phyloP scores from a whole-genome alignment of 768 basidiomycete genomes.

The Sporobolomyces roseus region DNA sequence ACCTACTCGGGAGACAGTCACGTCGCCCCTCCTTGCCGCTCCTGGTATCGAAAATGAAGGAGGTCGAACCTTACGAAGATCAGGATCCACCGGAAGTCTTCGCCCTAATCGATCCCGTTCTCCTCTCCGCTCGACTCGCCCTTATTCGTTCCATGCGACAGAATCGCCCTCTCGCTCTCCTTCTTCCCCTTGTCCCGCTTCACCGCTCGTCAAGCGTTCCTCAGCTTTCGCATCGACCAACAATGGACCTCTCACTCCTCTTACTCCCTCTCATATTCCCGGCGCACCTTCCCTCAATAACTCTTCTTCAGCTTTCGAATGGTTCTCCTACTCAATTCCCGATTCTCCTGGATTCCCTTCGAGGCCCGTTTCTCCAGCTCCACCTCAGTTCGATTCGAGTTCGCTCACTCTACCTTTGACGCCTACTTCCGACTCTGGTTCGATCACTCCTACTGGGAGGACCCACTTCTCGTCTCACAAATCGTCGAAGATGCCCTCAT shows the following conservation, averaged over 20 bases:
- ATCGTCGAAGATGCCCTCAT: slow-evolving; percentile 7
- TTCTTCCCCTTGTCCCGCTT: slow-evolving; percentile 2
- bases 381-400: not conserved
- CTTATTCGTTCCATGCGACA: not conserved
- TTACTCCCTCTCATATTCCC: slow-evolving; percentile 40
- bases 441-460: slow-evolving; percentile 13
- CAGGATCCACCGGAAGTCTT: not conserved
- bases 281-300: slow-evolving; percentile 23
- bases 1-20: not conserved
- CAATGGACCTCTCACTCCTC: slow-evolving; percentile 34
- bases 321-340: slow-evolving; percentile 22
- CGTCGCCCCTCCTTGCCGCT: not conserved
- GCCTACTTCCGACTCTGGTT: slow-evolving; percentile 9
- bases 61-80: not conserved
- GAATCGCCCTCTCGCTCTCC: not conserved
- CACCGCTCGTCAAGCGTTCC: slow-evolving; percentile 21
- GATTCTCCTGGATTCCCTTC: slow-evolving; percentile 28
- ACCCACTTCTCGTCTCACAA: not conserved
- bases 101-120: not conserved
- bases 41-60: slow-evolving; percentile 7
- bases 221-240: slow-evolving; percentile 31
- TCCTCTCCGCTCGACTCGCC: not conserved
- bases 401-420: not conserved
- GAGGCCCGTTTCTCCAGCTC: too few species aligned
- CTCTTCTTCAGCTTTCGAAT: slow-evolving; percentile 13